Evolutionary conservation across 176 grass and related monocot species (phyloP).

Genomic region (Aechmea fasciata): DNA sequence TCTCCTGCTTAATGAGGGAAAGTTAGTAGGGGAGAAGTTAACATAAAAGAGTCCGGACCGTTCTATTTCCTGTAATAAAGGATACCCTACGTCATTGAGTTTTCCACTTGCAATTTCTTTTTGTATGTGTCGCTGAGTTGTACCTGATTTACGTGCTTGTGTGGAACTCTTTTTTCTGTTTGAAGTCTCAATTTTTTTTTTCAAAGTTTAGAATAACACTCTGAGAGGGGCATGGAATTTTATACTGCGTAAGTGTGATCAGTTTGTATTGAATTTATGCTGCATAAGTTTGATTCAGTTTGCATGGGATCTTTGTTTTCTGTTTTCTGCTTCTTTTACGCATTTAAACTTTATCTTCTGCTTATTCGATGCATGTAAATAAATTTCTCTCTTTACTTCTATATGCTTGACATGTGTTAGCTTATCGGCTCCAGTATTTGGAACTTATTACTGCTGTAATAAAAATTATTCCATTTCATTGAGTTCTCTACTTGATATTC

Average conservation of each 20-base stretch:
- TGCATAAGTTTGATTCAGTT: no score
- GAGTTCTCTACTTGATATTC: no score
- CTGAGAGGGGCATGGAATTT: neutral
- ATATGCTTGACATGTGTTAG: no score
- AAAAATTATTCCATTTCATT: no score
- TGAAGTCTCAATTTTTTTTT: neutral
- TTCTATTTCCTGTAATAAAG: neutral
- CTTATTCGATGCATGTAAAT: no score
- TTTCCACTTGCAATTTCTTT: neutral
- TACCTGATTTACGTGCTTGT: conserved; percentile 1
- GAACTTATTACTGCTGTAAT: no score
- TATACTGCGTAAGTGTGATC: neutral
- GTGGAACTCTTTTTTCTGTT: neutral
- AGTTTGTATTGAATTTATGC: neutral
- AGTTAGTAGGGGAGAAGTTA: neutral
- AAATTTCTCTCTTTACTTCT: no score
- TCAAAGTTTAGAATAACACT: neutral
- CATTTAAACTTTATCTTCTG: no score
- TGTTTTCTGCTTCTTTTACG: no score
- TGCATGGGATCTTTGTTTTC: no score
- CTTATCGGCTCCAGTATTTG: no score
- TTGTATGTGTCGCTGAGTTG: neutral
- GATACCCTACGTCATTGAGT: neutral
- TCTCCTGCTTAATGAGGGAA: conserved; percentile 1
- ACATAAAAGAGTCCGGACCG: neutral